phyloP scores from a whole-genome alignment of 768 basidiomycete species.

The Pleurotus pulmonarius region DNA sequence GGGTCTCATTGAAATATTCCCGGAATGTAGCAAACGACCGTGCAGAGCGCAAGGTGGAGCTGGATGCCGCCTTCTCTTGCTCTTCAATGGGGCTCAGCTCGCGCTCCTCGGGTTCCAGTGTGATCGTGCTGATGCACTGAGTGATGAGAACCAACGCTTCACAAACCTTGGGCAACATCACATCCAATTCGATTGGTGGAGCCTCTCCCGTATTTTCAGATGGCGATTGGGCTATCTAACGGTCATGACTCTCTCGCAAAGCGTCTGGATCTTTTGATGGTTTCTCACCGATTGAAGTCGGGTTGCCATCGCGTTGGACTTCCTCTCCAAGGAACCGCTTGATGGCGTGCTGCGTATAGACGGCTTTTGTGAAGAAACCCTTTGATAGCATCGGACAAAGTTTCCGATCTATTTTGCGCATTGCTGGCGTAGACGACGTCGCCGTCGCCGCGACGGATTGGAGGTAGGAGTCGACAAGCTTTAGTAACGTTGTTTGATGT shows the following conservation, averaged over 20 bases:
- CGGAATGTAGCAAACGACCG: slow-evolving; percentile 13
- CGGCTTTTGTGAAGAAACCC: slow-evolving; percentile 56
- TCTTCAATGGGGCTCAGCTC: slow-evolving; percentile 16
- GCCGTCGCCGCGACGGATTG: slow-evolving; percentile 43
- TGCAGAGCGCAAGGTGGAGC: background rate
- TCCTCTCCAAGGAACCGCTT: slow-evolving; percentile 37
- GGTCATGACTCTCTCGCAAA: background rate
- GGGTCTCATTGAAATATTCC: slow-evolving; percentile 39
- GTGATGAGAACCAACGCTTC: slow-evolving; percentile 77
- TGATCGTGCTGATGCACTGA: slow-evolving; percentile 69
- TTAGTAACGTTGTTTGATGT: slow-evolving; percentile 83
- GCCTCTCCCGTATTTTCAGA: background rate
- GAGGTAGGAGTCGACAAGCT: slow-evolving; percentile 82
- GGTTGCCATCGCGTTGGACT: slow-evolving; percentile 1
- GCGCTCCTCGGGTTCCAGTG: slow-evolving; percentile 47
- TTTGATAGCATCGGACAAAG: slow-evolving; percentile 58
- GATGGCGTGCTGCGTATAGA: slow-evolving; percentile 54
- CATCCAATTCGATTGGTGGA: slow-evolving; percentile 49
- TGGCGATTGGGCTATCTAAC: background rate
- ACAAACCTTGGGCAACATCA: slow-evolving; percentile 72
- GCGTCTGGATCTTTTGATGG: slow-evolving; percentile 1
- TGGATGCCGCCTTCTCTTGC: slow-evolving; percentile 10
- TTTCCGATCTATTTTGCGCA: slow-evolving; percentile 34
- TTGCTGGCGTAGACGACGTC: slow-evolving; percentile 24
- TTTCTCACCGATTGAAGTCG: background rate